Evolutionary conservation across 2,329 filamentous ascomycete genomes (phyloP), one percentile per base, ranked within the genome.

Genomic region (Thermomyces lanuginosus): DNA sequence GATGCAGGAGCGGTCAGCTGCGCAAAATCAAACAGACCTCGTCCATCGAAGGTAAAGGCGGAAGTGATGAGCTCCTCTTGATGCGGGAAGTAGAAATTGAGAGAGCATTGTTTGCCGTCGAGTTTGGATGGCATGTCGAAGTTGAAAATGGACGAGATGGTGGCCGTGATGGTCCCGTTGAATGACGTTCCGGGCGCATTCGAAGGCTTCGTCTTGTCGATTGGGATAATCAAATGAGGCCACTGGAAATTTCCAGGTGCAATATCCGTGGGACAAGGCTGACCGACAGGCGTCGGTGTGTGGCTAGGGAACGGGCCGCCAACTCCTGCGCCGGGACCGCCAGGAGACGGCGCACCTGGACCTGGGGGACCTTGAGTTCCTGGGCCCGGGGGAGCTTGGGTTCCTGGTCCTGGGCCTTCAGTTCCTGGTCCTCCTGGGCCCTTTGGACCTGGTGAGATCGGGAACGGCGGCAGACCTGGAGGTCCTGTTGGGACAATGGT

Each of bases 31-130:
- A 74, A 49, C 22, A 51, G 51, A 21, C 70, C 71, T 10, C 58
- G 51, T 13, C 69, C 61, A 14, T 55, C 64, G 42, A 64, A 67
- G 11, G 52, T 63, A 49, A 58, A 75, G 7, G 58, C 56, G 0
- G 70, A 72, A 1, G 69, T 72, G 48, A 69, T 50, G n/a, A 76
- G 63, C 17, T 72, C 49, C 9, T 56, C 40, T 34, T 67, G 48
- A 26, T 55, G 38, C 7, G 75, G 74, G 51, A 77, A 66, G 22
- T 76, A 56, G 63, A 79, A 79, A 30, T 72, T 55, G 6, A 78
- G 55, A 29, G 60, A 64, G 55, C 74, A 80, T 41, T 66, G 66
- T 51, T 69, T 67, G 38, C 66, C 68, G 6, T 55, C 39, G 38
- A 69, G 61, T 4, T 51, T 48, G 3, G 48, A 35, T 1, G 66